Base-by-base conservation (phyloP, 31 red algal species). In the Odonthalia washingtoniensis region DNA sequence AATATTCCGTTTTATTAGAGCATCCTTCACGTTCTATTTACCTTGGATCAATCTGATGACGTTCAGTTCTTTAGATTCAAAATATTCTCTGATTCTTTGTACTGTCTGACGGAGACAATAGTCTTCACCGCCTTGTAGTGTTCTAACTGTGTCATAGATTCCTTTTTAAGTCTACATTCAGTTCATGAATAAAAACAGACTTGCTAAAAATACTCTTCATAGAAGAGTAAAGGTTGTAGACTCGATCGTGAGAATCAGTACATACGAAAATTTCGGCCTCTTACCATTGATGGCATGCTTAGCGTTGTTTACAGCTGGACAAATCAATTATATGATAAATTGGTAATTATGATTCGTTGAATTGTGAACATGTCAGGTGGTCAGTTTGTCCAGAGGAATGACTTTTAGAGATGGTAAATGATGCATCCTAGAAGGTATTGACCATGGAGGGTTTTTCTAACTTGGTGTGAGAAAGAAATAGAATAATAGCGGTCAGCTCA, bases 251-350 rank as follows among this genome's bases (percentile, higher is more conserved):
- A 40, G 76, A 89, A 6, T 40, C 33, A 1, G 77, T 68, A 3
- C 70, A 70, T 17, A n/a, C 87, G 0, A 63, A 60, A 2, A 90
- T 90, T n/a, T 90, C 87, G 1, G 87, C 87, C 35, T 44, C 87
- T 14, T 78, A 53, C 4, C 70, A 76, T 30, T 41, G 67, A 30
- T 78, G 77, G 1, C 32, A 70, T 28, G 84, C 80, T 28, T 63
- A 27, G 0, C 43, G 27, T 35, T 91, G 80, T 38, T 91, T 83
- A 6, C 41, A 66, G 32, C 70, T 91, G 21, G 27, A 40, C 79
- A 78, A 91, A 44, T 91, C 80, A 40, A 84, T 30, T 1, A 84
- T 44, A 43, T 74, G 79, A 64, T 38, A 91, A 2, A 91, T 40
- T 1, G 40, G 3, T 21, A 2, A 53, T 72, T 63, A 38, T 76